Percentiles rank a stretch among this genome's conserved stretches.
Conservation (phyloP, 805 yeast species). For the Pichia gijzeniarum region DNA sequence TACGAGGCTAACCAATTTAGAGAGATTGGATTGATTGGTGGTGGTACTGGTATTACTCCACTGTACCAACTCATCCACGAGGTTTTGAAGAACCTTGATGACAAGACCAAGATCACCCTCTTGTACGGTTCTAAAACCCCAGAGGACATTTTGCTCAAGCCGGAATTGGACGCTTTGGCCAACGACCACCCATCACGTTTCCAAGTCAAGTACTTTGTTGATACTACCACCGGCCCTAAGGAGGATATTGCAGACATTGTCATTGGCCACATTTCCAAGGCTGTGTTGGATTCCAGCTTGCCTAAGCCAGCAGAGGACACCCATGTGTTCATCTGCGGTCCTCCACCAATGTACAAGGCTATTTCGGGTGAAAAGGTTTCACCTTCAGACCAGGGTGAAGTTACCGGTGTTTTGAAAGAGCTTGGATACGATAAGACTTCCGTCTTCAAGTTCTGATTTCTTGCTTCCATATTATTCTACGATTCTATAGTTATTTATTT, state of each 20-base stretch:
- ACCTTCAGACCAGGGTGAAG: conserved; percentile 92
- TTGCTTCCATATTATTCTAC: background rate
- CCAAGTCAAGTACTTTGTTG: conserved; percentile 72
- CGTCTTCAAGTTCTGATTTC: conserved; percentile 74
- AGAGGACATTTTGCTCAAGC: conserved; percentile 74
- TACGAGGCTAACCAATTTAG: conserved; percentile 84
- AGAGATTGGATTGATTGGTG: conserved; percentile 79
- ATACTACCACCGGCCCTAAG: conserved; percentile 36
- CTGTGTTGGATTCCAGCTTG: conserved; percentile 52
- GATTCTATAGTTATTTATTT: background rate
- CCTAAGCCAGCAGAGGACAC: conserved; percentile 59
- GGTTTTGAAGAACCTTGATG: conserved; percentile 71
- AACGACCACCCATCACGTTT: conserved; percentile 71
- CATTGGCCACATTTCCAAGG: conserved; percentile 74
- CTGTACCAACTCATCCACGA: conserved; percentile 79
- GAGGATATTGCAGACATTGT: conserved; percentile 49
- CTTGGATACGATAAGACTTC: conserved; percentile 82
- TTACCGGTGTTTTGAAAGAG: conserved; percentile 80
- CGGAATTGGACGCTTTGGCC: conserved; percentile 67
- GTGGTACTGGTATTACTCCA: conserved; percentile 97
- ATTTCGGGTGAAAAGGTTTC: conserved; percentile 80
- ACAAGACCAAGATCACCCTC: conserved; percentile 82
- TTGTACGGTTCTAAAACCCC: conserved; percentile 74
- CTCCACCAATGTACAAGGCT: conserved; percentile 85
- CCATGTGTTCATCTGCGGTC: conserved; percentile 90